phyloP scores from a whole-genome alignment of 345 rosid species.

The Salix arbutifolia region DNA sequence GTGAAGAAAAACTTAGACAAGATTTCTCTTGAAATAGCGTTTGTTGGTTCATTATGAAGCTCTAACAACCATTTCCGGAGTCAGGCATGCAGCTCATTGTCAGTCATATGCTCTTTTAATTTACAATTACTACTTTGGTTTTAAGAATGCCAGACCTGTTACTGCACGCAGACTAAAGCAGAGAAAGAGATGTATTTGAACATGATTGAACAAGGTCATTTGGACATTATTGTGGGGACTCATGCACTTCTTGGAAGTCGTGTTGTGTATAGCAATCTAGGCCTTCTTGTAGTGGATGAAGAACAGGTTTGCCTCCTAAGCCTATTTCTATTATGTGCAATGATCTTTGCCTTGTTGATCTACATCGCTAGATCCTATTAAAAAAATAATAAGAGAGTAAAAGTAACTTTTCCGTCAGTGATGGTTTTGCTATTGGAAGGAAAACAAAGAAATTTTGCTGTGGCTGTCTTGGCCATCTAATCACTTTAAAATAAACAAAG shows the following conservation, averaged over 20 bases:
- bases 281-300: constrained; percentile 96
- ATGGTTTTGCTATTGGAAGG: background rate
- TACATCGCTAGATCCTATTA: background rate
- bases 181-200: constrained; percentile 65
- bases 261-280: constrained; percentile 81
- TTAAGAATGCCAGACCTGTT: constrained; percentile 23
- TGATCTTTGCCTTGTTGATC: constrained; percentile 7
- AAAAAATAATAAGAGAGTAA: background rate
- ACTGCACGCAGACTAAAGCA: constrained; percentile 61
- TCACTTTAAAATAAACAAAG: background rate
- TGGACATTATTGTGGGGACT: constrained; percentile 86
- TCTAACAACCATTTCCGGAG: background rate
- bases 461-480: background rate
- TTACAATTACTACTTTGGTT: background rate
- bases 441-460: background rate
- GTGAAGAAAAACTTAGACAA: background rate
- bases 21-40: background rate
- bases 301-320: constrained; percentile 71
- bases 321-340: constrained; percentile 4
- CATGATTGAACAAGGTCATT: constrained; percentile 73
- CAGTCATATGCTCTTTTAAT: constrained; percentile 1
- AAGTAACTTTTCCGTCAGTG: background rate
- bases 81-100: background rate
- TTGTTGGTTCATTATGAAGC: background rate
- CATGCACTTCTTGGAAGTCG: constrained; percentile 96